Base-by-base conservation (phyloP, 495 filamentous ascomycete genomes). In the Aspergillus asperescens region DNA sequence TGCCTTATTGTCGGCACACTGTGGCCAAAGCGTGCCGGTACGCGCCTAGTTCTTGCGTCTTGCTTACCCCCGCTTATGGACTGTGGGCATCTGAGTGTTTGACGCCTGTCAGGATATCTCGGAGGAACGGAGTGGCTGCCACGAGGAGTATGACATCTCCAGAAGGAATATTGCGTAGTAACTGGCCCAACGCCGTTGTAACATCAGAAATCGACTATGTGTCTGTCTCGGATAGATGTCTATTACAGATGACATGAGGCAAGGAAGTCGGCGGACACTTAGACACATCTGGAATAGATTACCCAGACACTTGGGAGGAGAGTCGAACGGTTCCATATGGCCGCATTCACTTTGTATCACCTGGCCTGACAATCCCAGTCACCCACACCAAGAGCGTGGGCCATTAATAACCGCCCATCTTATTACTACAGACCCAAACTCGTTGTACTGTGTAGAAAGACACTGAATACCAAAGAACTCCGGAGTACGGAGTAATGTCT, bases 11-110 rank as follows among this genome's bases (percentile, higher is more conserved):
- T 16, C 32, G 27, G 42, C 16, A 15, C 13, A 44, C n/a, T 27
- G 3, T 16, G 10, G 13, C 32, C 42, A 3, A 7, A 46, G 16
- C 15, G 3, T 20, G 8, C 25, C 24, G 29, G 24, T 27, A 23
- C 2, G 16, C 37, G 5, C 16, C 37, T 10, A 7, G 10, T 22
- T 39, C 2, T 4, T 10, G n/a, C 13, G 7, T 39, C 16, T 20
- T 25, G 22, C 19, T 35, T 35, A 37, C 25, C 41, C 29, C 56
- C 50, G 50, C 46, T 43, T 56, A 57, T 55, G 39, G 50, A 51
- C 50, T 25, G 42, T 27, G 20, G 18, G 24, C 9, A 32, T 8
- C 22, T 16, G 23, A 27, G 15, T 24, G 9, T 24, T 25, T 20
- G 42, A 46, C 32, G 27, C 1, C 18, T 27, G 18, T 46, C 25